phyloP scores from a whole-genome alignment of 805 yeast species.

The Candida berthetii region DNA sequence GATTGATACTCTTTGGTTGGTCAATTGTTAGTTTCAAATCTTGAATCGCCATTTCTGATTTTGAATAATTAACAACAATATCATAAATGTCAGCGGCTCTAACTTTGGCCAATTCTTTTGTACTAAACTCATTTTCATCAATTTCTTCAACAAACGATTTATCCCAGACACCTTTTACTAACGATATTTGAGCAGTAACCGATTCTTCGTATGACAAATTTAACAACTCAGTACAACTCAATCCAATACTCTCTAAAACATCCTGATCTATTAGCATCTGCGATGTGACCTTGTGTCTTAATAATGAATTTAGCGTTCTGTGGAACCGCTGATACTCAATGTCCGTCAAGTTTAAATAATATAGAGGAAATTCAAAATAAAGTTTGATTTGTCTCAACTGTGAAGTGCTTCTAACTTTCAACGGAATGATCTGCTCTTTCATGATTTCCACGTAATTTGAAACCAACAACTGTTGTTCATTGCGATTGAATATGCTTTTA shows the following conservation, averaged over 20 bases:
- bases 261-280: neutral
- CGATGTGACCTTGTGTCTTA: neutral
- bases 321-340: neutral
- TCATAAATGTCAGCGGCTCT: slow-evolving; percentile 55
- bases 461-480: slow-evolving; percentile 3
- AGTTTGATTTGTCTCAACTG: neutral
- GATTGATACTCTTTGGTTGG: slow-evolving; percentile 41
- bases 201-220: slow-evolving; percentile 7
- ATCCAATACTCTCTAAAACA: slow-evolving; percentile 7
- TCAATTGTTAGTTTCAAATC: slow-evolving; percentile 53
- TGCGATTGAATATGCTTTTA: slow-evolving; percentile 5
- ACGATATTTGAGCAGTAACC: neutral
- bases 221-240: slow-evolving; percentile 9
- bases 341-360: neutral
- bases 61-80: slow-evolving; percentile 49
- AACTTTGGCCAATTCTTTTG: slow-evolving; percentile 21
- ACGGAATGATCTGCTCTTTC: slow-evolving; percentile 9
- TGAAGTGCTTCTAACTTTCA: neutral
- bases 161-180: slow-evolving; percentile 12
- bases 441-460: slow-evolving; percentile 8
- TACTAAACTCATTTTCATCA: slow-evolving; percentile 3
- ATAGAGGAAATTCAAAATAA: slow-evolving; percentile 3
- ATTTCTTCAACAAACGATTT: slow-evolving; percentile 8
- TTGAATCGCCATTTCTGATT: slow-evolving; percentile 41
- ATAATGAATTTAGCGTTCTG: neutral